Conservation (phyloP, 345 rosid species). For the Gossypium herbaceum region DNA sequence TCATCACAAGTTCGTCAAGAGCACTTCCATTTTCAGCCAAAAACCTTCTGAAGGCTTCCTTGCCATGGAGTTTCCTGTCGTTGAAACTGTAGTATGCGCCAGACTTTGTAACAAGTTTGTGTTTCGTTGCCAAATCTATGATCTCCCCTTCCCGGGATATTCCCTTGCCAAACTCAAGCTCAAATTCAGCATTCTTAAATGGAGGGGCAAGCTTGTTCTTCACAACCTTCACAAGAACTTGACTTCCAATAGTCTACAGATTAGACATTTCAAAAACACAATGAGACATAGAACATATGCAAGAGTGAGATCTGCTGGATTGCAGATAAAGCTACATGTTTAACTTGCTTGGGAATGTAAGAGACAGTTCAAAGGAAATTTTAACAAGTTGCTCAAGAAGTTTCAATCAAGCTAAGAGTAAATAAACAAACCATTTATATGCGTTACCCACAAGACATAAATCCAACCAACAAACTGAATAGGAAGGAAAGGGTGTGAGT, state of each 20-base stretch:
- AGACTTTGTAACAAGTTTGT: slow-evolving; percentile 53
- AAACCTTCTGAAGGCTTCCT: slow-evolving; percentile 64
- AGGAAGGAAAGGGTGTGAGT: background rate
- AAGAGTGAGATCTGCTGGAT: background rate
- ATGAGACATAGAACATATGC: slow-evolving; percentile 2
- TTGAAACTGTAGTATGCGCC: slow-evolving; percentile 46
- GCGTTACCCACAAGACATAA: background rate
- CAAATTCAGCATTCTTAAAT: slow-evolving; percentile 72
- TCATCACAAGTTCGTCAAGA: slow-evolving; percentile 56
- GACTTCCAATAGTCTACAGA: slow-evolving; percentile 70
- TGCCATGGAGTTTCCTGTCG: slow-evolving; percentile 60
- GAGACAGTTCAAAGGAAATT: background rate
- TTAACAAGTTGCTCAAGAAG: background rate
- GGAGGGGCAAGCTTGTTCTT: slow-evolving; percentile 99
- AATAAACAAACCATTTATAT: background rate
- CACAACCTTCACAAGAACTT: slow-evolving; percentile 73
- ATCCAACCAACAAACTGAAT: background rate
- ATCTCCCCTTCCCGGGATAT: slow-evolving; percentile 69
- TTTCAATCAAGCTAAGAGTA: too few relatives aligned
- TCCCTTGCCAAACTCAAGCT: slow-evolving; percentile 94
- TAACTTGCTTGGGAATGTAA: slow-evolving; percentile 2
- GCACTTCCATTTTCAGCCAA: slow-evolving; percentile 41
- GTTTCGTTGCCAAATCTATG: slow-evolving; percentile 63
- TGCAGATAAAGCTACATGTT: background rate
- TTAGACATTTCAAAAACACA: background rate